Conservation (phyloP, 1,284 basidiomycete genomes). For the Naganishia albida region DNA sequence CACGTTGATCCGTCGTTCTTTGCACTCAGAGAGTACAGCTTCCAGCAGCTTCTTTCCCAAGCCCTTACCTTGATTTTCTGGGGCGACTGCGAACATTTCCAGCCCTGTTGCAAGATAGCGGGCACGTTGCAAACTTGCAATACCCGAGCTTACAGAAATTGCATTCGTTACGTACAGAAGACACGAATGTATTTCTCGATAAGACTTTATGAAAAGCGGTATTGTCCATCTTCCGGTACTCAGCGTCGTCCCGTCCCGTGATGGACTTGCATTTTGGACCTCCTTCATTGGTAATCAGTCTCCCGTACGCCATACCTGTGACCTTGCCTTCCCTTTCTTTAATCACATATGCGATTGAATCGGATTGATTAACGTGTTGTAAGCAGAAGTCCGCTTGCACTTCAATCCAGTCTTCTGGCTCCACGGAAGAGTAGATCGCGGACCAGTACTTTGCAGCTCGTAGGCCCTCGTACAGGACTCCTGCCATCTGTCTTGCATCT, state of each 20-base stretch:
- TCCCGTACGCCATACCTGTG: constrained; percentile 7
- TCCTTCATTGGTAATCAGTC: background rate
- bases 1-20: background rate
- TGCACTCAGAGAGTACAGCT: background rate
- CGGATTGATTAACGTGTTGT: constrained; percentile 1
- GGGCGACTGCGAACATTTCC: background rate
- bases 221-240: constrained; percentile 11
- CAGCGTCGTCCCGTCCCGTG: background rate
- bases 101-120: background rate
- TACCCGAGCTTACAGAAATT: background rate
- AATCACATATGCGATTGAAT: constrained; percentile 5
- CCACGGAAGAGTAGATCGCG: background rate
- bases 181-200: background rate
- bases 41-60: background rate
- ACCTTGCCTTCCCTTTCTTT: background rate
- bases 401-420: constrained; percentile 1
- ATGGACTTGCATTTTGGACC: background rate
- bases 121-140: background rate
- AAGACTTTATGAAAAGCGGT: background rate
- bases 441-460: background rate
- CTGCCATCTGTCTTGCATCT: constrained; percentile 5
- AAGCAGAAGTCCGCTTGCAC: constrained; percentile 10
- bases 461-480: background rate
- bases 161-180: background rate
- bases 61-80: background rate